Base-by-base conservation (phyloP, 202 grass and related monocot species). In the Saccharum hybrid region DNA sequence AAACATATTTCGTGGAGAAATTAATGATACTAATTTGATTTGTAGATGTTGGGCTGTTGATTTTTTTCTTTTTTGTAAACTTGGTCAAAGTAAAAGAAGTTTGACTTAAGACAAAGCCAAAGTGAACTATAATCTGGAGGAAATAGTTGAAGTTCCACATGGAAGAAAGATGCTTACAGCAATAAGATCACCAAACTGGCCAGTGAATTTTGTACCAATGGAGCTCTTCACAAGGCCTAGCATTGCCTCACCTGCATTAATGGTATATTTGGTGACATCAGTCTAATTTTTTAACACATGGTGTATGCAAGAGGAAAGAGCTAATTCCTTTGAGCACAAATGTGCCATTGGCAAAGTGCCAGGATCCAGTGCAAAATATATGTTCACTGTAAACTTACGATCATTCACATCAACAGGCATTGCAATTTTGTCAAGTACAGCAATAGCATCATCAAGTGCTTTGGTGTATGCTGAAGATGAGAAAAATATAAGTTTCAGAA, bases 181-280 rank as follows among this genome's bases (percentile, higher is more conserved):
- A 89, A 99, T 94, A 81, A 99, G 75, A 56, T 99, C 90, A n/a
- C 96, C 96, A 80, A 99, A 99, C 77, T 96, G 96, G 46, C 93
- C 89, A 38, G 96, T 99, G 90, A 99, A 99, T 92, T 96, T 99
- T 78, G 96, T 99, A 78, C 89, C 93, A 15, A 96, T 94, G 51
- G 89, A 99, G 75, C 93, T 99, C 89, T 99, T 99, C 48, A 99
- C 96, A 37, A 99, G 78, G 15, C 85, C 88, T 41, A 99, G 84
- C 81, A 99, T 86, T 26, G 81, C 75, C 34, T 10, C 68, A 59
- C 87, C 96, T 99, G 65, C 38, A 86, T 77, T 74, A 40, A 23
- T 11, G 41, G 68, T 65, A 71, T 8, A 71, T 76, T 52, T 8
- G 33, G 36, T 39, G 38, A 74, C n/a, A 76, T 90, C 54, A 90